These are phyloP conservation scores for Diaporthe vaccinii DNA, from an alignment of 2,329 filamentous ascomycete genomes.

Conservation along the genomic window DNA sequence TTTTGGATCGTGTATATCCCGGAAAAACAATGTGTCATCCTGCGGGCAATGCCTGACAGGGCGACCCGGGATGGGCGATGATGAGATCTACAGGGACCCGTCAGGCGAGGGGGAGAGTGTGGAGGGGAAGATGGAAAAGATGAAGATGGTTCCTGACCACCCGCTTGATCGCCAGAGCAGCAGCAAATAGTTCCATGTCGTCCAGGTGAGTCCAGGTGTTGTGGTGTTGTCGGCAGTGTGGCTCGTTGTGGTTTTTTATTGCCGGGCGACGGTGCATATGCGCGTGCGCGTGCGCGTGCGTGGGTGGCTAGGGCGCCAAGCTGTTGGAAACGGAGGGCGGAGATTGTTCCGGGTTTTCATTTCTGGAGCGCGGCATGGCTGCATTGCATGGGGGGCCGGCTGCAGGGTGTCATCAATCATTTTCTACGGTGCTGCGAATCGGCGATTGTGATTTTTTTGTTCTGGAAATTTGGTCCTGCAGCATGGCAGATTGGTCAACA, in stretches of 20 bases:
- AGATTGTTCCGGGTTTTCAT: conserved; percentile 12
- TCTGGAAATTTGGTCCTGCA: conserved; percentile 17
- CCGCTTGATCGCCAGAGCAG: not conserved
- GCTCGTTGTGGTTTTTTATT: not conserved
- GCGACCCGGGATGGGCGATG: conserved; percentile 24
- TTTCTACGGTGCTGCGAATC: conserved; percentile 4
- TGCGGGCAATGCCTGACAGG: conserved; percentile 19
- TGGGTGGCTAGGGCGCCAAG: conserved; percentile 30
- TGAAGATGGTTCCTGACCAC: not conserved
- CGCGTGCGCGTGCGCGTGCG: not conserved
- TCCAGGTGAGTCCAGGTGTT: not conserved
- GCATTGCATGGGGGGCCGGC: not conserved
- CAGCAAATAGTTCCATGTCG: not conserved
- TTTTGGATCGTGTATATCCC: not conserved
- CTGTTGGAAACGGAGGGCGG: conserved; percentile 20
- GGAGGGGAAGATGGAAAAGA: not conserved
- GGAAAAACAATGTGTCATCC: not conserved
- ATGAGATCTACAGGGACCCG: conserved; percentile 14
- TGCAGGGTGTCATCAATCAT: conserved; percentile 21
- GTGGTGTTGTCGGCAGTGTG: not conserved
- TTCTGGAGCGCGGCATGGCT: conserved; percentile 13
- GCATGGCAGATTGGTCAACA: not conserved
- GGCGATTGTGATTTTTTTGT: conserved; percentile 15
- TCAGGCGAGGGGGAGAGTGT: not conserved
- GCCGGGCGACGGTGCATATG: not conserved